A percentile compares a stretch with the other conserved stretches of the same genome.
phyloP scores from a whole-genome alignment of 2,329 filamentous ascomycete genomes.

The Teratosphaeria destructans region DNA sequence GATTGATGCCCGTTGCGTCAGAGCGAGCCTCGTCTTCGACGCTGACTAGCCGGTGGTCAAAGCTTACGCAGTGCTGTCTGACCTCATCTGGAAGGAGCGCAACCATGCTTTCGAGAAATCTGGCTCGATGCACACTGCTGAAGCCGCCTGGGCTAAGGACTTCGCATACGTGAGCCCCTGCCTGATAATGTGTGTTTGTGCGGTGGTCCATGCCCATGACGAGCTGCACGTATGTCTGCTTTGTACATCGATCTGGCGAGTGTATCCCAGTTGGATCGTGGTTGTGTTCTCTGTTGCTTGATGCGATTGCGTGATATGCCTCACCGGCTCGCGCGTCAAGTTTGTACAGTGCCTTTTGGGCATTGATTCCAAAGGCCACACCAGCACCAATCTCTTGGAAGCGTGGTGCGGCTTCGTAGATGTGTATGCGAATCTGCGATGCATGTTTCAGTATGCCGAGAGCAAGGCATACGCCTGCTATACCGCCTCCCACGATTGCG shows the following conservation, averaged over 20 bases:
- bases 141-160: neutral
- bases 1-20: slow-evolving; percentile 16
- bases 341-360: slow-evolving; percentile 38
- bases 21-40: slow-evolving; percentile 17
- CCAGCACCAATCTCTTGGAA: slow-evolving; percentile 46
- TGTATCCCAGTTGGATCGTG: slow-evolving; percentile 11
- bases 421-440: slow-evolving; percentile 31
- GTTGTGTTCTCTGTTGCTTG: slow-evolving; percentile 29
- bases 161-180: slow-evolving; percentile 4
- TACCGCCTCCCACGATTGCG: slow-evolving; percentile 45
- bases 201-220: slow-evolving; percentile 23
- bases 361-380: slow-evolving; percentile 47
- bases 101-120: slow-evolving; percentile 40
- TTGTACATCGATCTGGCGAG: slow-evolving; percentile 18
- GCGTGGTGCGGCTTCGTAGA: slow-evolving; percentile 45
- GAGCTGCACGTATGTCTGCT: slow-evolving; percentile 15
- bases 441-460: slow-evolving; percentile 37
- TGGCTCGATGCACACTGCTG: slow-evolving; percentile 31
- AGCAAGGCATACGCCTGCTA: slow-evolving; percentile 46
- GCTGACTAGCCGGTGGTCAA: slow-evolving; percentile 1
- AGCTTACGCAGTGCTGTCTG: neutral
- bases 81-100: slow-evolving; percentile 35
- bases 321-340: neutral
- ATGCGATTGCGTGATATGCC: slow-evolving; percentile 33
- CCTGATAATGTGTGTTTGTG: slow-evolving; percentile 27